Percentiles rank a stretch among this genome's conserved stretches.
Evolutionary conservation across 2,329 filamentous ascomycete species (phyloP).

Genomic region (Colletotrichum costaricense): DNA sequence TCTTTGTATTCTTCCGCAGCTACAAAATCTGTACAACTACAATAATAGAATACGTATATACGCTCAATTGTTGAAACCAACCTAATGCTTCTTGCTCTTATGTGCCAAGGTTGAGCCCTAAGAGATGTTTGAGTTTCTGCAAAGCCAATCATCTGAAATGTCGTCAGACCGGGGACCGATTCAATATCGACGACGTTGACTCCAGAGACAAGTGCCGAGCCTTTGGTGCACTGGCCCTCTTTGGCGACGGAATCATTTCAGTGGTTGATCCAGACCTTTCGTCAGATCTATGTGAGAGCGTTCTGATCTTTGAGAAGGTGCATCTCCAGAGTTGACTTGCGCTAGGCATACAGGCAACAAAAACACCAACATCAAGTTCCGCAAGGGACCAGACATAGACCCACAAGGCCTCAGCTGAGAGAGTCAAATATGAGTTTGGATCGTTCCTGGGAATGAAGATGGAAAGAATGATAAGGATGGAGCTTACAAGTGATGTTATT

Average conservation of each 20-base stretch:
- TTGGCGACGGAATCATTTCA: neutral
- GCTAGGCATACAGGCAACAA: conserved; percentile 7
- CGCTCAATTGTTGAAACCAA: no score
- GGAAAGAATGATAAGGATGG: neutral
- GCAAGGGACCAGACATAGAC: conserved; percentile 1
- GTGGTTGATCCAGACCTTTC: neutral
- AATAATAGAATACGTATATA: no score
- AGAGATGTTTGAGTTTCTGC: neutral
- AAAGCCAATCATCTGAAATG: neutral
- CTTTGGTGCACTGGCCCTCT: neutral
- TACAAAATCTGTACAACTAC: no score
- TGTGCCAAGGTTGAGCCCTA: neutral
- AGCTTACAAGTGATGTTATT: conserved; percentile 6
- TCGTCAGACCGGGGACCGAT: neutral
- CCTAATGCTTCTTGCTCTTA: accelerated
- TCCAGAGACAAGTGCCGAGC: neutral
- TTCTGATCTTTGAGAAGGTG: neutral
- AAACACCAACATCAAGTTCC: neutral
- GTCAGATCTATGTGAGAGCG: neutral
- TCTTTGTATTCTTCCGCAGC: no score
- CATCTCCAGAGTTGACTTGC: conserved; percentile 12
- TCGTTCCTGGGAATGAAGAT: no score
- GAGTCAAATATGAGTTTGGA: neutral
- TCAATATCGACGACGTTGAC: neutral
- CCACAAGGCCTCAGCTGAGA: neutral